phyloP scores from a whole-genome alignment of 257 asterid genomes.

The Solanum lignicaule region DNA sequence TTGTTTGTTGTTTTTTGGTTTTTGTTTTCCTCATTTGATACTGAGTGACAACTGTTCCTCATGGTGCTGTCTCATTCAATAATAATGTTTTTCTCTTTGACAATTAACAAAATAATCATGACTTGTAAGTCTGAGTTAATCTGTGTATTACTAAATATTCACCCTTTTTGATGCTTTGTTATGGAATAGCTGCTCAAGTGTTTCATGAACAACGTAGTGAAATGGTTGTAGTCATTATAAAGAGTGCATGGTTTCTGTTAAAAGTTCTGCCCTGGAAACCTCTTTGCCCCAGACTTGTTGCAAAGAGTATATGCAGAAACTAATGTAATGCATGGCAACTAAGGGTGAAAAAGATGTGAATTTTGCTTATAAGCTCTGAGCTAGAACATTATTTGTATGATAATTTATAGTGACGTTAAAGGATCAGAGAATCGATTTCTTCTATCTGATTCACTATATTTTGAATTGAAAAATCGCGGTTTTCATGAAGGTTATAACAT shows the following conservation, averaged over 20 bases:
- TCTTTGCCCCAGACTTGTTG: not conserved
- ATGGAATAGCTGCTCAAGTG: not conserved
- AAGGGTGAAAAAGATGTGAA: not conserved
- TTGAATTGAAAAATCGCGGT: not conserved
- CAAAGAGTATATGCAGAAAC: not conserved
- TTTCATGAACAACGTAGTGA: not conserved
- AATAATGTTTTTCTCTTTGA: not conserved
- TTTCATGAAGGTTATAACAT: not conserved
- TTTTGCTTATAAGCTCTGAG: not conserved
- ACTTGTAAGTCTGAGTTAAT: not conserved
- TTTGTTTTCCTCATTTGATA: not conserved
- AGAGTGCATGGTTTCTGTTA: not conserved
- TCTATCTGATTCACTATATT: not conserved
- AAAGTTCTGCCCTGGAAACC: not conserved
- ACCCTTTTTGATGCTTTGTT: not conserved
- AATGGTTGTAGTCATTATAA: not conserved
- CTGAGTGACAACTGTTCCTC: not conserved
- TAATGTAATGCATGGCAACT: not conserved
- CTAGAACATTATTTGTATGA: not conserved
- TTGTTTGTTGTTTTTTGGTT: not conserved
- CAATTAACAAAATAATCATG: not conserved
- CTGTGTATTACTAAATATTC: not conserved
- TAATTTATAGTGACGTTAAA: not conserved
- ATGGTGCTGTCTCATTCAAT: not conserved
- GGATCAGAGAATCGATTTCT: not conserved